Conservation (phyloP, 345 rosid species). For the Aurinia saxatilis region DNA sequence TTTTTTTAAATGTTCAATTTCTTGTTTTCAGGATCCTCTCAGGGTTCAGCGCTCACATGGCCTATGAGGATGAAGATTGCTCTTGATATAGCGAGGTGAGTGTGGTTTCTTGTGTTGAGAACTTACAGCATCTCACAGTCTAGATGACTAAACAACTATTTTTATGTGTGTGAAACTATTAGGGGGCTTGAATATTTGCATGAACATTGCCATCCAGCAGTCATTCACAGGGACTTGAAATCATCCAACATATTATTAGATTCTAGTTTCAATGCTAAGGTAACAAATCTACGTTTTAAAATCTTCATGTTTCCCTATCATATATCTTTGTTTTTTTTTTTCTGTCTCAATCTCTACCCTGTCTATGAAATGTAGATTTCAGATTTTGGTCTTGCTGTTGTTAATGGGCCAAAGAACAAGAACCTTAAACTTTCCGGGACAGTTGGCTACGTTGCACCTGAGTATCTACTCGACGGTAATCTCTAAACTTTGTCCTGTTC, state of each 20-base stretch:
- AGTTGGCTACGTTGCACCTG: slow-evolving; percentile 93
- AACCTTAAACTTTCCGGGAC: slow-evolving; percentile 91
- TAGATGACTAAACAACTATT: background rate
- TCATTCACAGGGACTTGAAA: slow-evolving; percentile 98
- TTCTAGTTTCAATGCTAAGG: slow-evolving; percentile 90
- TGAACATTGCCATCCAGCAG: slow-evolving; percentile 79
- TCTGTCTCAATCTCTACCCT: background rate
- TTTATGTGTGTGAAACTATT: slow-evolving; percentile 2
- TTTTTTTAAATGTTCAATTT: background rate
- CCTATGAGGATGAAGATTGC: slow-evolving; percentile 89
- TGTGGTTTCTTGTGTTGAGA: background rate
- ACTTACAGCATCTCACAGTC: background rate
- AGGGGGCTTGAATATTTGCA: slow-evolving; percentile 97
- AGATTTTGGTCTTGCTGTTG: slow-evolving; percentile 94
- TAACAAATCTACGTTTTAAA: slow-evolving; percentile 15
- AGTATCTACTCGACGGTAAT: slow-evolving; percentile 84
- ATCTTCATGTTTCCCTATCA: background rate
- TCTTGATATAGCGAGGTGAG: slow-evolving; percentile 80
- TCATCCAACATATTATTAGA: slow-evolving; percentile 91
- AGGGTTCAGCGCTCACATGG: slow-evolving; percentile 75
- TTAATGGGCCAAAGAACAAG: slow-evolving; percentile 56
- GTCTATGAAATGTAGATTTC: slow-evolving; percentile 52
- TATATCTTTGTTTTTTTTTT: background rate
- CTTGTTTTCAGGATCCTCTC: slow-evolving; percentile 53
- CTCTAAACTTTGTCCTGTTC: background rate